Percentiles rank a stretch among this genome's conserved stretches.
Conservation (phyloP, 2,329 filamentous ascomycete species). For the Cercospora berteroae region DNA sequence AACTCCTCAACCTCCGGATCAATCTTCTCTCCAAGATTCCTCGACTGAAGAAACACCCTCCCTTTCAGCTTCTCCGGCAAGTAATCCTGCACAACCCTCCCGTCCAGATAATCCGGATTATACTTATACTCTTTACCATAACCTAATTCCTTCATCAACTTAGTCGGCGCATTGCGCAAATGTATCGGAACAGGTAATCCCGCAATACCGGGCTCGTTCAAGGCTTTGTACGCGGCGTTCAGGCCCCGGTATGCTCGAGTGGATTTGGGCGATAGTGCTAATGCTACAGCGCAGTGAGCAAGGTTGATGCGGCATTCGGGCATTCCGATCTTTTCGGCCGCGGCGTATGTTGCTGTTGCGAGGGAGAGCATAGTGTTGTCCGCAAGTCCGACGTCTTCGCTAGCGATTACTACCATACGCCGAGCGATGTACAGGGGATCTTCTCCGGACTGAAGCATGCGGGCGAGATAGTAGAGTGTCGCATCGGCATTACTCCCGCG, state of each 20-base stretch:
- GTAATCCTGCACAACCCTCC: constrained; percentile 82
- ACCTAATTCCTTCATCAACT: constrained; percentile 87
- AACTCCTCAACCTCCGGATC: constrained; percentile 54
- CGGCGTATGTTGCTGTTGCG: constrained; percentile 81
- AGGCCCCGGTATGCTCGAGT: constrained; percentile 81
- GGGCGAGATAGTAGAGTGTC: constrained; percentile 86
- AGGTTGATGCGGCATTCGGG: constrained; percentile 92
- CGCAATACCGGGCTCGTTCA: constrained; percentile 80
- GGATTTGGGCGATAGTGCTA: constrained; percentile 79
- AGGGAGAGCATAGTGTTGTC: constrained; percentile 80
- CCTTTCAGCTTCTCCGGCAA: constrained; percentile 74
- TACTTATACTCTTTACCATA: constrained; percentile 95
- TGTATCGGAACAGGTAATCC: constrained; percentile 81
- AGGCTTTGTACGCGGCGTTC: constrained; percentile 73
- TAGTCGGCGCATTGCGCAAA: constrained; percentile 85
- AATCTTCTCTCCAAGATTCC: constrained; percentile 73
- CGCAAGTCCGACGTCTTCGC: constrained; percentile 87
- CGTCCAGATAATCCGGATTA: constrained; percentile 83
- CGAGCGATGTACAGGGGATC: constrained; percentile 90
- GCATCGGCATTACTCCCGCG: constrained; percentile 85
- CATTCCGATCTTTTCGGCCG: constrained; percentile 89
- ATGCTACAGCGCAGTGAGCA: constrained; percentile 79
- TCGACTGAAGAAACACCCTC: constrained; percentile 72
- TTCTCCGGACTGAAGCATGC: constrained; percentile 94
- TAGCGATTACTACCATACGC: constrained; percentile 90